Percentiles rank a stretch among this genome's conserved stretches.
These are phyloP conservation scores for Harringtonia aguacate DNA, from an alignment of 2,329 filamentous ascomycete genomes.

Conservation along the genomic window DNA sequence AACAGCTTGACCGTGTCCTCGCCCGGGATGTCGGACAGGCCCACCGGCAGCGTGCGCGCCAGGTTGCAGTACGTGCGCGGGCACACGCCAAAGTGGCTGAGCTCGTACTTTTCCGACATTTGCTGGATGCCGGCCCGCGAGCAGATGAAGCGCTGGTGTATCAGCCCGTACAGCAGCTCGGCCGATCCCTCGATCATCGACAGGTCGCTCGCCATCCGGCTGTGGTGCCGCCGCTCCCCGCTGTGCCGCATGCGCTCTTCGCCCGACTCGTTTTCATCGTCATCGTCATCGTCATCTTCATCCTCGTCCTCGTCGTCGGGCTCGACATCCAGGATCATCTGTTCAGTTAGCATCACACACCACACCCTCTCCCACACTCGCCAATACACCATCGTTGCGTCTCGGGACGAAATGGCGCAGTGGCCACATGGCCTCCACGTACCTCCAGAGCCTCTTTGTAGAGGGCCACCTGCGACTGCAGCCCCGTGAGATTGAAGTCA, in stretches of 20 bases:
- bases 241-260: conserved; percentile 47
- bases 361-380: neutral
- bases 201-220: conserved; percentile 81
- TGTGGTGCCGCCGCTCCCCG: conserved; percentile 63
- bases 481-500: conserved; percentile 95
- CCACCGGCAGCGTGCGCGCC: conserved; percentile 84
- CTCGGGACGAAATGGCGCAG: too few species aligned
- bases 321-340: conserved; percentile 98
- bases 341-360: neutral
- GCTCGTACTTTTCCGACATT: conserved; percentile 98
- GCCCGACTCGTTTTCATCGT: conserved; percentile 60
- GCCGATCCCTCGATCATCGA: conserved; percentile 94
- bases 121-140: conserved; percentile 93
- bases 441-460: conserved; percentile 96
- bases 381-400: too few species aligned
- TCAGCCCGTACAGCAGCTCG: conserved; percentile 96
- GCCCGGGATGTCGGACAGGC: conserved; percentile 86
- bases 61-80: conserved; percentile 90
- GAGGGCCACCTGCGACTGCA: conserved; percentile 93
- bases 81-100: conserved; percentile 90
- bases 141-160: conserved; percentile 97
- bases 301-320: conserved; percentile 90
- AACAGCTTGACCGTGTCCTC: conserved; percentile 98
- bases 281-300: conserved; percentile 68
- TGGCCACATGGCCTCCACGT: conserved; percentile 7